Percentiles rank a stretch among this genome's conserved stretches.
Conservation (phyloP, 2,329 filamentous ascomycete species). For the Verticillium albo-atrum region DNA sequence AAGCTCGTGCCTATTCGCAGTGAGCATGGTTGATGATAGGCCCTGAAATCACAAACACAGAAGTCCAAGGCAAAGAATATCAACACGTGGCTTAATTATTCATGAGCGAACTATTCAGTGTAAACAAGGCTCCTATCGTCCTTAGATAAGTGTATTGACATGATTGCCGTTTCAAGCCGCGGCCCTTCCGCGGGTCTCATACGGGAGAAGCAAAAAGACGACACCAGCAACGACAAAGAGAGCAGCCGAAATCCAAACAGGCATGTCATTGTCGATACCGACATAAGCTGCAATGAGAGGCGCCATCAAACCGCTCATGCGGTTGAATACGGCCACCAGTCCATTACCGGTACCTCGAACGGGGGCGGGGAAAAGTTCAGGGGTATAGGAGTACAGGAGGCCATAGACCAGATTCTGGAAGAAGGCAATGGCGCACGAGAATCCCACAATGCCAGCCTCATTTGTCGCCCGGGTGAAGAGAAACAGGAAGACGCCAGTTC, state of each 20-base stretch:
- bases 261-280: constrained; percentile 6
- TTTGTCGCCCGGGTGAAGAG: constrained; percentile 19
- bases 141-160: too few relatives aligned
- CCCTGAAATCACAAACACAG: too few relatives aligned
- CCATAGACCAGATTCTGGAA: constrained; percentile 17
- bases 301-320: constrained; percentile 5
- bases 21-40: too few relatives aligned
- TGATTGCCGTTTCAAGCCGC: too few relatives aligned
- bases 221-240: constrained; percentile 5
- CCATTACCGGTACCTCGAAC: constrained; percentile 3
- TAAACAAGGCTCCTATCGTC: too few relatives aligned
- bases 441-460: constrained; percentile 11
- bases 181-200: constrained; percentile 2
- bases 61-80: too few relatives aligned
- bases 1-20: too few relatives aligned
- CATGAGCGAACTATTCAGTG: too few relatives aligned
- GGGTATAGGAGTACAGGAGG: constrained; percentile 8
- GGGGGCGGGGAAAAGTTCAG: constrained; percentile 2
- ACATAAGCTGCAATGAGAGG: constrained; percentile 9
- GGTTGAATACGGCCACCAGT: constrained; percentile 1
- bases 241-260: constrained; percentile 7
- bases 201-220: constrained; percentile 2
- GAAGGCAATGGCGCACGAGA: constrained; percentile 16
- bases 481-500: constrained; percentile 16
- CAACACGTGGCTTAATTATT: too few relatives aligned